Evolutionary conservation across 140 eudicot genomes (phyloP).

Genomic region (Ambrosia hybrid): DNA sequence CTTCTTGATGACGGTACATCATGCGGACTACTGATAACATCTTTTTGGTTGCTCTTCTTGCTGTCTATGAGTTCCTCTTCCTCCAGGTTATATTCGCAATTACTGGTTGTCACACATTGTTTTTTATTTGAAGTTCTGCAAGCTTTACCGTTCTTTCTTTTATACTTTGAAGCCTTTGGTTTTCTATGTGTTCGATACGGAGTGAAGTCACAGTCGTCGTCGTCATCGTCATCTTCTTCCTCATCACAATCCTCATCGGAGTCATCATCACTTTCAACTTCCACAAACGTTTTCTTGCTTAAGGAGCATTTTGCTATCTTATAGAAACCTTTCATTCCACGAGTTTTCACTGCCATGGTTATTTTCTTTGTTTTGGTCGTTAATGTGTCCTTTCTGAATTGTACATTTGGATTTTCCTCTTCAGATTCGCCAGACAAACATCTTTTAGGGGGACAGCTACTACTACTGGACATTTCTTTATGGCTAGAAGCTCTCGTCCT

Average conservation of each 20-base stretch:
- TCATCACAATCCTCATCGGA: slow-evolving; percentile 34
- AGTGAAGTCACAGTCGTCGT: slow-evolving; percentile 13
- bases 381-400: slow-evolving; percentile 4
- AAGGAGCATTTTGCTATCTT: slow-evolving; percentile 11
- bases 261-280: slow-evolving; percentile 3
- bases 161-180: slow-evolving; percentile 17
- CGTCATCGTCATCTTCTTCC: slow-evolving; percentile 24
- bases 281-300: slow-evolving; percentile 18
- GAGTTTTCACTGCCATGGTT: slow-evolving; percentile 8
- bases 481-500: slow-evolving; percentile 23
- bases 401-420: neutral
- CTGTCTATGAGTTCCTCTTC: slow-evolving; percentile 30
- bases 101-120: slow-evolving; percentile 10
- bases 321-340: slow-evolving; percentile 9
- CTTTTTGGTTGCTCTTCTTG: slow-evolving; percentile 24
- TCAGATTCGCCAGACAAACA: slow-evolving; percentile 4
- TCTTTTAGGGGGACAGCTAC: neutral
- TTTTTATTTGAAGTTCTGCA: slow-evolving; percentile 24
- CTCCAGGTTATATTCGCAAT: slow-evolving; percentile 18
- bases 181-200: slow-evolving; percentile 13
- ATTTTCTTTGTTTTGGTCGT: slow-evolving; percentile 14
- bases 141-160: slow-evolving; percentile 11
- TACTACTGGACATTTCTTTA: neutral
- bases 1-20: slow-evolving; percentile 15
- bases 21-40: slow-evolving; percentile 14